These are phyloP conservation scores for Beauveria caledonica DNA, from an alignment of 2,329 filamentous ascomycete genomes.

Conservation along the genomic window DNA sequence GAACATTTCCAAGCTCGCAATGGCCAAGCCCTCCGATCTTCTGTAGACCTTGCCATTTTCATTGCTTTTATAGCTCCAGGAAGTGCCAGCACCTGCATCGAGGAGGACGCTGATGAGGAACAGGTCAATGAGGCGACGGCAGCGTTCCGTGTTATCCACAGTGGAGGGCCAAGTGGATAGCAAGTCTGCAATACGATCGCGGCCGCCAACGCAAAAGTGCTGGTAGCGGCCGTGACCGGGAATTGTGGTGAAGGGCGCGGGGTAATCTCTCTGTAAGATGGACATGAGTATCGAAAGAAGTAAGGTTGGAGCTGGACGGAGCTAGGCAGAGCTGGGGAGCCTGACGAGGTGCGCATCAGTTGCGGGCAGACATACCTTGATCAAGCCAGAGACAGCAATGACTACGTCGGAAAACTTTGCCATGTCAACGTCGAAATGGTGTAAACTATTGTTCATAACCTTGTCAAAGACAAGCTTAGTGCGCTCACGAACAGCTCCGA, in stretches of 20 bases:
- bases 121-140: slow-evolving; percentile 66
- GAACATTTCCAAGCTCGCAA: slow-evolving; percentile 80
- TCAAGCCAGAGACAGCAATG: slow-evolving; percentile 81
- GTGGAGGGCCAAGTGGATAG: slow-evolving; percentile 60
- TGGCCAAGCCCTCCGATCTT: slow-evolving; percentile 81
- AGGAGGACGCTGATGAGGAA: slow-evolving; percentile 74
- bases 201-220: slow-evolving; percentile 74
- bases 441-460: slow-evolving; percentile 67
- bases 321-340: not conserved
- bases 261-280: slow-evolving; percentile 40
- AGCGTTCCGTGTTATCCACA: slow-evolving; percentile 65
- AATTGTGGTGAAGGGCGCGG: slow-evolving; percentile 52
- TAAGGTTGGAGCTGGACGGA: no score
- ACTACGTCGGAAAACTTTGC: slow-evolving; percentile 76
- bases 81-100: slow-evolving; percentile 80
- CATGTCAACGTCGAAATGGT: slow-evolving; percentile 85
- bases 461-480: slow-evolving; percentile 66
- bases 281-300: not conserved
- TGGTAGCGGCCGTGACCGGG: slow-evolving; percentile 83
- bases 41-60: slow-evolving; percentile 77
- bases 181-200: slow-evolving; percentile 63
- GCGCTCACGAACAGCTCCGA: slow-evolving; percentile 78
- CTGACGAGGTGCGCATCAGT: not conserved
- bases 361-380: slow-evolving; percentile 58
- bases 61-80: slow-evolving; percentile 87